Conservation (phyloP, 75 land plant genomes). For the Isoetes taiwanensis region DNA sequence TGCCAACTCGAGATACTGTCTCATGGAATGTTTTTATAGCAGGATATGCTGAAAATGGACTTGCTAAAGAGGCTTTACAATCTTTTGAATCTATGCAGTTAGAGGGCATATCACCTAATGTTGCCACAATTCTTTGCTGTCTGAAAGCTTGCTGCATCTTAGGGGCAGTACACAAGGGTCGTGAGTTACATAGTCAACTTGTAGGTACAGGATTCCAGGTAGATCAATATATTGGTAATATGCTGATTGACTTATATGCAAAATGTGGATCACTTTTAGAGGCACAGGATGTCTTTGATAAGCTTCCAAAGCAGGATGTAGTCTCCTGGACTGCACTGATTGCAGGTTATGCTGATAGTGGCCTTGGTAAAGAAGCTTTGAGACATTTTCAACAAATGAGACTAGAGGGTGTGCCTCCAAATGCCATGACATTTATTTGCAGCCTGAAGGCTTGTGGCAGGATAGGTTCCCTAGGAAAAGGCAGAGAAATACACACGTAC, state of each 20-base stretch:
- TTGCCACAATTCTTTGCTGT: too few relatives aligned
- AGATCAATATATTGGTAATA: constrained; percentile 23
- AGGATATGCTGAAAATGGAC: too few relatives aligned
- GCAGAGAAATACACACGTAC: constrained; percentile 19
- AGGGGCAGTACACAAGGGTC: too few relatives aligned
- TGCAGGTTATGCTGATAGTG: constrained; percentile 23
- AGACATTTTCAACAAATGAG: too few relatives aligned
- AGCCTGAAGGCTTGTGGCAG: neutral
- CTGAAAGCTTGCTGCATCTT: too few relatives aligned
- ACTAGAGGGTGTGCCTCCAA: neutral
- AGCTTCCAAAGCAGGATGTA: constrained; percentile 15
- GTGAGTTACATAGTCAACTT: constrained; percentile 20
- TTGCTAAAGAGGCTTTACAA: too few relatives aligned
- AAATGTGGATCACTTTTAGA: constrained; percentile 23
- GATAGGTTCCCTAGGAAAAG: constrained; percentile 6
- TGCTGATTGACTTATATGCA: constrained; percentile 33
- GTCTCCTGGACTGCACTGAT: constrained; percentile 42
- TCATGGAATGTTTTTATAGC: constrained; percentile 16
- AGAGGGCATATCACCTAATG: too few relatives aligned
- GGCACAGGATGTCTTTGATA: constrained; percentile 18
- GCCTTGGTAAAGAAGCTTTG: too few relatives aligned
- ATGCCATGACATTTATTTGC: neutral
- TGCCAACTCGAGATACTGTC: constrained; percentile 5
- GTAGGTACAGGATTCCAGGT: constrained; percentile 10
- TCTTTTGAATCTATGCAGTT: too few relatives aligned